Conservation (phyloP, 208 protist species). For the Endotrypanum monterogeii region DNA sequence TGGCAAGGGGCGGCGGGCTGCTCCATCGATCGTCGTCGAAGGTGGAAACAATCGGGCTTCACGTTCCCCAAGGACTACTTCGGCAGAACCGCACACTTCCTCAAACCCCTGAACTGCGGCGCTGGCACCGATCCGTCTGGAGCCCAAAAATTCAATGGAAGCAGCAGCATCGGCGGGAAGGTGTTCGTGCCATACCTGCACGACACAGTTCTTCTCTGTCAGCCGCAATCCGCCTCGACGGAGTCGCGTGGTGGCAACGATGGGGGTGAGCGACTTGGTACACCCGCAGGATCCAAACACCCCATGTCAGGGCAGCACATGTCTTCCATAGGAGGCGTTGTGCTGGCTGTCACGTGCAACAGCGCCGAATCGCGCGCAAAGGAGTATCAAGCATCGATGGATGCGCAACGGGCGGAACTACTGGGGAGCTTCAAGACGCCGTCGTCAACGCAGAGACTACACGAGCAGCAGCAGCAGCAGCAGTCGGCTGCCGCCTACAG, state of each 20-base stretch:
- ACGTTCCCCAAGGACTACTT: conserved; percentile 14
- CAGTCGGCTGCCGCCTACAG: background rate
- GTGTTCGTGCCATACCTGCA: conserved; percentile 59
- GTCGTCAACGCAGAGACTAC: background rate
- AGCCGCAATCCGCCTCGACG: conserved; percentile 10
- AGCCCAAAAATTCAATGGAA: background rate
- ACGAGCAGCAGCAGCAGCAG: conserved; percentile 6
- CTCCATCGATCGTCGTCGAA: background rate
- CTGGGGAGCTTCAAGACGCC: conserved; percentile 4
- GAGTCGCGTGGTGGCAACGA: background rate
- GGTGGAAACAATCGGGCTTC: conserved; percentile 9
- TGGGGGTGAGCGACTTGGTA: no score
- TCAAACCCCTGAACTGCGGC: conserved; percentile 25
- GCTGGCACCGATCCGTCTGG: background rate
- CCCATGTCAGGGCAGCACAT: background rate
- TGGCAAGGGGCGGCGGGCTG: conserved; percentile 4
- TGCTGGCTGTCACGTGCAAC: conserved; percentile 55
- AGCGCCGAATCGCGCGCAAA: conserved; percentile 30
- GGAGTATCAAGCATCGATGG: conserved; percentile 23
- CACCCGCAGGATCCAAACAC: background rate
- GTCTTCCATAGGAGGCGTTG: conserved; percentile 8
- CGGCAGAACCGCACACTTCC: conserved; percentile 31
- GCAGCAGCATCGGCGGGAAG: background rate
- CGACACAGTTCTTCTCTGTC: conserved; percentile 47
- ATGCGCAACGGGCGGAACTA: conserved; percentile 8